Conservation (phyloP, 1,284 basidiomycete species). For the Cryptococcus sp. region DNA sequence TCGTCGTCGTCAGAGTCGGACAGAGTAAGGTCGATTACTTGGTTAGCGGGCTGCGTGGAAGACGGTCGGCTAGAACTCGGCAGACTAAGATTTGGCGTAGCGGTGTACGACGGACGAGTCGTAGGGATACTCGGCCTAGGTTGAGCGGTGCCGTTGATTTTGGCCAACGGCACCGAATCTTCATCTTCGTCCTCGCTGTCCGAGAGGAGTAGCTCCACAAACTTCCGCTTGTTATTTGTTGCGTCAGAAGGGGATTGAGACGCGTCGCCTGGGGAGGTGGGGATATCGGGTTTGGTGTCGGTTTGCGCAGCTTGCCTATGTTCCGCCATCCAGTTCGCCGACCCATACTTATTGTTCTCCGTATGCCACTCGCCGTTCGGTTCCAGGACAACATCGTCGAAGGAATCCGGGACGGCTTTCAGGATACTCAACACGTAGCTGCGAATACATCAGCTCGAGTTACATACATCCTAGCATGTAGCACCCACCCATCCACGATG, state of each 20-base stretch:
- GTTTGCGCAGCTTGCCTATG: slow-evolving; percentile 53
- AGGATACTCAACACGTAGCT: slow-evolving; percentile 39
- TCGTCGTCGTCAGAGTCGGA: slow-evolving; percentile 32
- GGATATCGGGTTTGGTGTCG: slow-evolving; percentile 4
- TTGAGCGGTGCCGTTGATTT: slow-evolving; percentile 3
- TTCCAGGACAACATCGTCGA: slow-evolving; percentile 92
- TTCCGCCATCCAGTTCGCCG: slow-evolving; percentile 65
- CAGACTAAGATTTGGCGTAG: too few relatives aligned
- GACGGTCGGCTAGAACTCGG: slow-evolving; percentile 7
- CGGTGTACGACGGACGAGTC: slow-evolving; percentile 3
- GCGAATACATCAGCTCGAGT: slow-evolving; percentile 8
- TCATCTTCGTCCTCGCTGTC: slow-evolving; percentile 74
- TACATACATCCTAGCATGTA: background rate
- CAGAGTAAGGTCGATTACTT: slow-evolving; percentile 37
- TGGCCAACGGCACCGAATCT: slow-evolving; percentile 10
- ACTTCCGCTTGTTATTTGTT: slow-evolving; percentile 44
- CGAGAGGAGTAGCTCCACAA: slow-evolving; percentile 73
- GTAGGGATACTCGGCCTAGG: background rate
- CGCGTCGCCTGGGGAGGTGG: background rate
- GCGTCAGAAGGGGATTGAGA: slow-evolving; percentile 6
- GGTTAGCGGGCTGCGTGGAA: slow-evolving; percentile 10
- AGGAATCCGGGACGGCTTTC: slow-evolving; percentile 61
- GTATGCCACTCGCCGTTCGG: slow-evolving; percentile 96
- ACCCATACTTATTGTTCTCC: slow-evolving; percentile 78
- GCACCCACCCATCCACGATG: slow-evolving; percentile 81